phyloP scores from a whole-genome alignment of 192 early-diverging fungal species.

The Ramicandelaber brevisporus region DNA sequence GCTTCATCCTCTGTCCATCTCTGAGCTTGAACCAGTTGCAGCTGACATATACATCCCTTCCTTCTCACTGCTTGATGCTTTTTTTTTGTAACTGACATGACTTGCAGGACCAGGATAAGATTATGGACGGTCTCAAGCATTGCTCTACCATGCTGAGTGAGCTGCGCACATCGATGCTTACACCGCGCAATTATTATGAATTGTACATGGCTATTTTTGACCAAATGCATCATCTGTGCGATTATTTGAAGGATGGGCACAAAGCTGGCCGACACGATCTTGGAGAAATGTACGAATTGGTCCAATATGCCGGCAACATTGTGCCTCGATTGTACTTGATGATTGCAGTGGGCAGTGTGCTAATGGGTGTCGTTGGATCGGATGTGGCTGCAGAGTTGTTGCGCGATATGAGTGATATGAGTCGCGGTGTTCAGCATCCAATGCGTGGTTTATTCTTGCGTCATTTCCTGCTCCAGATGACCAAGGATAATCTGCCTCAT shows the following conservation, averaged over 20 bases:
- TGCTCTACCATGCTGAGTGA: conserved; percentile 95
- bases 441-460: conserved; percentile 90
- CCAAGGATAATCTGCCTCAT: conserved; percentile 80
- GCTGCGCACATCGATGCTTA: conserved; percentile 78
- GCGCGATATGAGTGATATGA: conserved; percentile 99
- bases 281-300: conserved; percentile 89
- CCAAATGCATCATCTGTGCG: conserved; percentile 76
- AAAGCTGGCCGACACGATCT: conserved; percentile 50
- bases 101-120: conserved; percentile 27
- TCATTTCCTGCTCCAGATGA: conserved; percentile 86
- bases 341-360: conserved; percentile 93
- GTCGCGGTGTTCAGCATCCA: conserved; percentile 94
- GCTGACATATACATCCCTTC: not conserved
- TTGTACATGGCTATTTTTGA: conserved; percentile 99
- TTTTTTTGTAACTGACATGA: not conserved
- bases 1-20: not conserved
- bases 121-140: conserved; percentile 96
- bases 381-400: conserved; percentile 42
- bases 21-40: not conserved
- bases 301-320: conserved; percentile 95
- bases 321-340: conserved; percentile 97
- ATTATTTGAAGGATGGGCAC: conserved; percentile 80
- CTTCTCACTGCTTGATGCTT: not conserved
- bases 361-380: conserved; percentile 54
- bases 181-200: conserved; percentile 98